A percentile compares a stretch with the other conserved stretches of the same genome.
phyloP scores from a whole-genome alignment of 2,329 filamentous ascomycete genomes.

The Xylariaceae sp. region DNA sequence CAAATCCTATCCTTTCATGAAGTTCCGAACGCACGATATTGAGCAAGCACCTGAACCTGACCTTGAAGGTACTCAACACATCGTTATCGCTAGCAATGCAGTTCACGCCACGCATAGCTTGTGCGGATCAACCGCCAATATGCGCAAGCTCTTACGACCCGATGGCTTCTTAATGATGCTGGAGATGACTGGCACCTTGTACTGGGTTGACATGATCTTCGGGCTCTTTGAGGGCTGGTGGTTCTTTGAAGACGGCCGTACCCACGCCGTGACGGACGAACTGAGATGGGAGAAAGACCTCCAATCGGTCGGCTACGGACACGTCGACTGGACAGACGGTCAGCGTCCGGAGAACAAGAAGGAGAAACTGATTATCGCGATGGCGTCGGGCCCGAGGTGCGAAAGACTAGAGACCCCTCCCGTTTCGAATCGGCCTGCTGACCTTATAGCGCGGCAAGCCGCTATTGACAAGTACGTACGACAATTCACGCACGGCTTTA shows the following conservation, averaged over 20 bases:
- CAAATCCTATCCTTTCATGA: conserved; percentile 34
- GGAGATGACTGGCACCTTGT: conserved; percentile 42
- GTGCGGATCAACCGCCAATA: conserved; percentile 33
- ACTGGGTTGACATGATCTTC: conserved; percentile 44
- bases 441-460: conserved; percentile 14
- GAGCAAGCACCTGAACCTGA: conserved; percentile 35
- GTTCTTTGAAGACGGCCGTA: conserved; percentile 43
- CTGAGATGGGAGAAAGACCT: conserved; percentile 36
- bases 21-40: conserved; percentile 39
- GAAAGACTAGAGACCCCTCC: conserved; percentile 10
- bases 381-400: conserved; percentile 28
- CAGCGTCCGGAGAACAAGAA: conserved; percentile 32
- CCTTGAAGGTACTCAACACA: conserved; percentile 37
- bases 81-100: conserved; percentile 41
- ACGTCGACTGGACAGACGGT: conserved; percentile 42
- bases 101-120: conserved; percentile 45
- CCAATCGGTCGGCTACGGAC: conserved; percentile 35
- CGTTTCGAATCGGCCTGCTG: conserved; percentile 9
- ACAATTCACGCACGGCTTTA: conserved; percentile 7
- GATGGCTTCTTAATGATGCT: conserved; percentile 44
- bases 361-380: conserved; percentile 40
- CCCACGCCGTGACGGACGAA: conserved; percentile 32
- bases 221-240: conserved; percentile 49
- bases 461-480: conserved; percentile 10
- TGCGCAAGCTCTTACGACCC: conserved; percentile 37